Evolutionary conservation across 257 asterid genomes (phyloP), one percentile per base, ranked within the genome.

Genomic region (Verbascum thapsus): DNA sequence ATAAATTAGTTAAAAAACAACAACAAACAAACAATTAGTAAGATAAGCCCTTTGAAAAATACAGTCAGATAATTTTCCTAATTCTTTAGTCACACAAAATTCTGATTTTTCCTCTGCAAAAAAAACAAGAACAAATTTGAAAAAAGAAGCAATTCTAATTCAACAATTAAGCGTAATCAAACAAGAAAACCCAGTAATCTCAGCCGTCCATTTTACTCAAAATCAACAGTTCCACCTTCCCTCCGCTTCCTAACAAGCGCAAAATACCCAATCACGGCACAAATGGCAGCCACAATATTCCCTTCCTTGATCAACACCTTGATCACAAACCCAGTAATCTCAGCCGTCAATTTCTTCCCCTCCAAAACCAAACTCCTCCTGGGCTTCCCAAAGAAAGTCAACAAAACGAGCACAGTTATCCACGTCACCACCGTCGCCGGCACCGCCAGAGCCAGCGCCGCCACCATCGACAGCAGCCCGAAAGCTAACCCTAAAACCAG

Each of bases 381-480:
- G 7, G 96, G 95, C 73, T 91, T 91, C 58, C 98, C 98, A 13
- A 59, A 78, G 37, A 91, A 88, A 13, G 95, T 79, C 71, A 91
- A 53, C 26, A 91, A 66, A 69, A 91, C 96, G 16, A 91, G 85
- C 50, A 91, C 83, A 3, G 96, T 75, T 2, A 88, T 88, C 96
- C 98, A 91, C 9, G 95, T 91, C 48, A 91, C 88, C 70, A 91
- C 51, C 0, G 95, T 91, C 30, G 98, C 98, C 38, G 98, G 98
- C 3, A 91, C 89, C 1, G 81, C 98, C 39, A 91, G 96, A 40
- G 91, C 91, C 60, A 88, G 58, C 52, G 96, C 96, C 32, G 96
- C 88, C 66, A 84, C 96, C 86, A 84, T 79, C 0, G 98, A 91
- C 0, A 91, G 81, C 7, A 88, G 35, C 30, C 98, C 98, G 66